Percentiles rank a stretch among this genome's conserved stretches.
Conservation (phyloP, 2,329 filamentous ascomycete genomes). For the Amesomyces nigricolor region DNA sequence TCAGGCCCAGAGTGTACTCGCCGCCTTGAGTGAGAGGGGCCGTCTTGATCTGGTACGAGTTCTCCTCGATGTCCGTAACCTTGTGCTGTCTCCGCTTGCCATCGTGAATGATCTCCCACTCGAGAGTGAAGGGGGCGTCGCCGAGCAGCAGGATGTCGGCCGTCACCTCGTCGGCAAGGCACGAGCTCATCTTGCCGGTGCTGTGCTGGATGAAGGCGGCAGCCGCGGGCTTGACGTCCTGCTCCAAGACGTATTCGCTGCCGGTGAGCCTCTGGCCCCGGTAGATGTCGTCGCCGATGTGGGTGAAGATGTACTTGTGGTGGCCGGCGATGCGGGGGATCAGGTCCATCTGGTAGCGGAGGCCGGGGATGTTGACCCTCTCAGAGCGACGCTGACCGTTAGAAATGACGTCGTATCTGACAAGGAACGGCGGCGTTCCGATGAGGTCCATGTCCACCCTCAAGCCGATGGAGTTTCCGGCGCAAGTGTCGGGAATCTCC, state of each 20-base stretch:
- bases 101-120: conserved; percentile 89
- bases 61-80: conserved; percentile 56
- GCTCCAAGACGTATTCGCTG: conserved; percentile 62
- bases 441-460: conserved; percentile 84
- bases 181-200: conserved; percentile 57
- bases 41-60: conserved; percentile 67
- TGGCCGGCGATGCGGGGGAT: conserved; percentile 74
- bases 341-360: conserved; percentile 79
- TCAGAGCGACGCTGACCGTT: conserved; percentile 52
- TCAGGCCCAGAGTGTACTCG: conserved; percentile 82
- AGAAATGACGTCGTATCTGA: conserved; percentile 69
- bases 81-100: conserved; percentile 72
- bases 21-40: conserved; percentile 71
- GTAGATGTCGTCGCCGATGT: conserved; percentile 80
- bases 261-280: conserved; percentile 57
- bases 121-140: conserved; percentile 79
- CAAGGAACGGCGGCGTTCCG: conserved; percentile 84
- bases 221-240: conserved; percentile 89
- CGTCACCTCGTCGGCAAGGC: conserved; percentile 74
- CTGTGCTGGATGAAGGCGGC: conserved; percentile 64
- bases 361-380: conserved; percentile 55
- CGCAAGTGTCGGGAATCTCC: conserved; percentile 90
- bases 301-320: conserved; percentile 80
- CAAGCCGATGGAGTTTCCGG: conserved; percentile 86
- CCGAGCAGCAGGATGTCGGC: conserved; percentile 72